Conservation (phyloP, 352 stramenopile genomes). For the Aphanomyces invadans region DNA sequence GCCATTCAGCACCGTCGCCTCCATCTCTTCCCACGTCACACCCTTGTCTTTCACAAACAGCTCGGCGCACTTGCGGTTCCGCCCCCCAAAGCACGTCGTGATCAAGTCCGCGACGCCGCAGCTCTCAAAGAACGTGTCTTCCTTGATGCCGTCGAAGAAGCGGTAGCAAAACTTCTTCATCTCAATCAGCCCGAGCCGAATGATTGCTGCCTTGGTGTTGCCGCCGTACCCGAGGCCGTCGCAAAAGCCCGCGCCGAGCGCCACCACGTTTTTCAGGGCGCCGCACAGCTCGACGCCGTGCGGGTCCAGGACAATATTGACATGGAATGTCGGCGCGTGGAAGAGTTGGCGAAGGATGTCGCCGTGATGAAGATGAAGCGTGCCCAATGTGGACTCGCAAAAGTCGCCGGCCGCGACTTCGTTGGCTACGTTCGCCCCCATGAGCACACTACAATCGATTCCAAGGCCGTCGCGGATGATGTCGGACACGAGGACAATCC, state of each 20-base stretch:
- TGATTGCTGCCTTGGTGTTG: constrained; percentile 98
- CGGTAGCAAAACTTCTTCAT: constrained; percentile 92
- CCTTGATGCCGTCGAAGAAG: constrained; percentile 90
- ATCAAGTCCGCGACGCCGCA: constrained; percentile 97
- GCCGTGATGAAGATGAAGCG: constrained; percentile 56
- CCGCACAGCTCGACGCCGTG: constrained; percentile 94
- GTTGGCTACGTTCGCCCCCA: constrained; percentile 96
- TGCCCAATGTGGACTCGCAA: constrained; percentile 95
- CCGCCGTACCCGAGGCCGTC: constrained; percentile 91
- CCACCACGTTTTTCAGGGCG: constrained; percentile 97
- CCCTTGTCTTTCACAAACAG: constrained; percentile 79
- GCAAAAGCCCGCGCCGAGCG: constrained; percentile 94
- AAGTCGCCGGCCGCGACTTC: constrained; percentile 94
- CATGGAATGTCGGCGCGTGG: constrained; percentile 84
- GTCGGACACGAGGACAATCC: constrained; percentile 80
- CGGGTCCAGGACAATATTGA: constrained; percentile 90
- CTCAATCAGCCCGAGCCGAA: constrained; percentile 91
- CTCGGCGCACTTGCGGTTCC: constrained; percentile 95
- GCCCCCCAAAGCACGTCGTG: constrained; percentile 96
- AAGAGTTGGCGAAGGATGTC: constrained; percentile 69
- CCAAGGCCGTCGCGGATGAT: constrained; percentile 82
- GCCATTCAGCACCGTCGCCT: constrained; percentile 92
- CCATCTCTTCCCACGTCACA: constrained; percentile 85
- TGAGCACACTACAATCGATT: constrained; percentile 89
- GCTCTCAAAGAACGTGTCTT: constrained; percentile 94